A percentile compares a stretch with the other conserved stretches of the same genome.
phyloP scores from a whole-genome alignment of 768 basidiomycete genomes.

The Tricholoma bakamatsutake region DNA sequence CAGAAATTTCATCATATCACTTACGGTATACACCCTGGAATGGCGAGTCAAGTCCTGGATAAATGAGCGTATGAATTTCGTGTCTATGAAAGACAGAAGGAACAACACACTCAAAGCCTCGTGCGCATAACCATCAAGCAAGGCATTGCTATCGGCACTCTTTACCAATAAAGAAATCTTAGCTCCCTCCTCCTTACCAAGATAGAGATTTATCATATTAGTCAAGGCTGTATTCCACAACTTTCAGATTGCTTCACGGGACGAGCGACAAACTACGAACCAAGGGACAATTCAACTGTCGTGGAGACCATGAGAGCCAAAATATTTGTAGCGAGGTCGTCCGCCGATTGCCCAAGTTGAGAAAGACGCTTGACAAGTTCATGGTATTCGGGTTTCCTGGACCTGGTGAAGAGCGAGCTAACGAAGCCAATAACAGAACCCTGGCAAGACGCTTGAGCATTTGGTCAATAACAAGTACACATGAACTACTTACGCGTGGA shows the following conservation, averaged over 20 bases:
- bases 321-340: conserved; percentile 62
- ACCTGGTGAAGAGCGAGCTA: conserved; percentile 41
- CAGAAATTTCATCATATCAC: conserved; percentile 11
- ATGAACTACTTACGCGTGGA: conserved; percentile 32
- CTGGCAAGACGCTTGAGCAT: not conserved
- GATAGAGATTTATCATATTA: conserved; percentile 59
- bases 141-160: conserved; percentile 22
- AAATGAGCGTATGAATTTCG: conserved; percentile 3
- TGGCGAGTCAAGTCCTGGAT: conserved; percentile 62
- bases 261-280: conserved; percentile 27
- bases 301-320: conserved; percentile 65
- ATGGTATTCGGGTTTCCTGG: conserved; percentile 40
- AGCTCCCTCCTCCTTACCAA: conserved; percentile 42
- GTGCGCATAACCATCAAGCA: conserved; percentile 50
- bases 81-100: not conserved
- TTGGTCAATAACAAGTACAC: conserved; percentile 26
- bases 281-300: conserved; percentile 64
- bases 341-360: conserved; percentile 48
- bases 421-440: conserved; percentile 34
- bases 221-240: conserved; percentile 42
- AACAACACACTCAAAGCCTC: conserved; percentile 62
- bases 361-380: conserved; percentile 53
- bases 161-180: conserved; percentile 33
- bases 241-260: not conserved
- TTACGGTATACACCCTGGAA: conserved; percentile 65